These are phyloP conservation scores for Aureobasidium zeae DNA, from an alignment of 2,329 filamentous ascomycete genomes.

Conservation along the genomic window DNA sequence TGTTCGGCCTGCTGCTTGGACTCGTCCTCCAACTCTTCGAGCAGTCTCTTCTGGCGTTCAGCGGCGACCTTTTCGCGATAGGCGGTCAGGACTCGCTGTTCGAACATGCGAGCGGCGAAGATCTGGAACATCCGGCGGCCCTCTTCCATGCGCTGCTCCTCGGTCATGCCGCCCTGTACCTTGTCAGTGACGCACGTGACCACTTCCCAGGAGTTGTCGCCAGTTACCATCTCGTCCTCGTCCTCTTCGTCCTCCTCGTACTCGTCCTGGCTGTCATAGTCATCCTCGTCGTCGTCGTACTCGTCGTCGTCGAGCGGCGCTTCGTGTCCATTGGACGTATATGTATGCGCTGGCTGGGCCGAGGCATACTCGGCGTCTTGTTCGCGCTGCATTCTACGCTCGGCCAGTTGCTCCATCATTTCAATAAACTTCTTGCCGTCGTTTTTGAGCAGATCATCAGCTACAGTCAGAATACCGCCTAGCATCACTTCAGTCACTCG, in stretches of 20 bases:
- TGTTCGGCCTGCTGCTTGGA: conserved; percentile 64
- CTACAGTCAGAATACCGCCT: conserved; percentile 97
- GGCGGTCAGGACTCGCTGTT: conserved; percentile 91
- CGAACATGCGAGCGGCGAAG: conserved; percentile 98
- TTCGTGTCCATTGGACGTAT: conserved; percentile 50
- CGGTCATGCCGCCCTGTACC: conserved; percentile 81
- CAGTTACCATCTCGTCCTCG: conserved; percentile 53
- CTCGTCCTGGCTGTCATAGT: conserved; percentile 53
- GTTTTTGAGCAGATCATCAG: conserved; percentile 96
- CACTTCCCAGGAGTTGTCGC: conserved; percentile 17
- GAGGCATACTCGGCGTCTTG: conserved; percentile 71
- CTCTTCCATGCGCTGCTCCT: conserved; percentile 98
- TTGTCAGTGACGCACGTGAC: conserved; percentile 12
- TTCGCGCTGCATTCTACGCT: conserved; percentile 93
- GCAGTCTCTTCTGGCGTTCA: conserved; percentile 80
- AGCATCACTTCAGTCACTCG: conserved; percentile 29
- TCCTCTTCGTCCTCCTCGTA: conserved; percentile 53
- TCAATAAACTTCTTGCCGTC: conserved; percentile 99
- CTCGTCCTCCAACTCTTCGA: conserved; percentile 88
- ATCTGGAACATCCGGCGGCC: conserved; percentile 98
- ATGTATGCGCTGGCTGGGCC: conserved; percentile 46
- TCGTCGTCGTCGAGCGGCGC: conserved; percentile 65
- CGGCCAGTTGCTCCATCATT: conserved; percentile 99
- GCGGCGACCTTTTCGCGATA: conserved; percentile 94
- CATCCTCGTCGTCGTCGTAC: conserved; percentile 68